Percentiles rank a stretch among this genome's conserved stretches.
These are phyloP conservation scores for Scopulariopsis brevicaulis DNA, from an alignment of 2,329 filamentous ascomycete species.

Conservation along the genomic window DNA sequence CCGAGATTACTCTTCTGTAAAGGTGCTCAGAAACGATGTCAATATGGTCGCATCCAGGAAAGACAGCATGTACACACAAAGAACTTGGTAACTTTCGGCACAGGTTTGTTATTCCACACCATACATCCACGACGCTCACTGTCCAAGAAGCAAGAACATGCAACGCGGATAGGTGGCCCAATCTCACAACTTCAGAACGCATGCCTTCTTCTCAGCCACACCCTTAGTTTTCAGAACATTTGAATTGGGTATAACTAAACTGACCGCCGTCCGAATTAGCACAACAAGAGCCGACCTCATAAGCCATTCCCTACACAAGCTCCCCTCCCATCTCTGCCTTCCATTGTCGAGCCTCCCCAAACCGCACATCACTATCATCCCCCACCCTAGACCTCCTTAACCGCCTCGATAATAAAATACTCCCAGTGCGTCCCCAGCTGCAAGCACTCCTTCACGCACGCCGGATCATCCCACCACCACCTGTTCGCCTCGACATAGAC, in stretches of 20 bases:
- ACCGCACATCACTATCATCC: background rate
- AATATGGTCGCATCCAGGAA: no score
- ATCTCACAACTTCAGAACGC: no score
- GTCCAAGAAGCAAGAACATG: no score
- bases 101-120: no score
- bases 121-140: no score
- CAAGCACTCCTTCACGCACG: constrained; percentile 42
- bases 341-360: background rate
- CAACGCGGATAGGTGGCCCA: no score
- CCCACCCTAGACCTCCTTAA: constrained; percentile 26
- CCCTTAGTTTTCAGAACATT: background rate
- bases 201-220: no score
- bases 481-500: constrained; percentile 30
- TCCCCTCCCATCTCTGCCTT: background rate
- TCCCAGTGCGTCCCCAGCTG: constrained; percentile 45
- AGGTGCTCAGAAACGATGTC: no score
- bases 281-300: background rate
- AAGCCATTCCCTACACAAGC: background rate
- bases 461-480: constrained; percentile 54
- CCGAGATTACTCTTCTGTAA: no score
- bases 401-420: constrained; percentile 43
- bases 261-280: background rate
- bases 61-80: no score
- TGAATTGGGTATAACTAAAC: background rate
- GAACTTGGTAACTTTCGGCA: no score